Evolutionary conservation across 2,329 filamentous ascomycete species (phyloP).

Genomic region (Pseudogymnoascus sp.): DNA sequence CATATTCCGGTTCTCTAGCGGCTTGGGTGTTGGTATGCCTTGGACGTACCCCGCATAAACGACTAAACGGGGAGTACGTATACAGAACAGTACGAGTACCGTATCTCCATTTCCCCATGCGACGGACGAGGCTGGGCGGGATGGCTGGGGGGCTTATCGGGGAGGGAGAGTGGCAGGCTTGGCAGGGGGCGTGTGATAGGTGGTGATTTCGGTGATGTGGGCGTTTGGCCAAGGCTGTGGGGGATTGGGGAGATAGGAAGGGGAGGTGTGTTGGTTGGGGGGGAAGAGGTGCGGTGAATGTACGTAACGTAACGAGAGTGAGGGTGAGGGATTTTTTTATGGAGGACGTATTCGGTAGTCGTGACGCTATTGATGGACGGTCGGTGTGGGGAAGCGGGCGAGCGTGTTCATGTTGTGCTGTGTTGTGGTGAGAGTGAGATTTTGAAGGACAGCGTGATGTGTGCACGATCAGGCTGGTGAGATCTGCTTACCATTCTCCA

Average conservation of each 20-base stretch:
- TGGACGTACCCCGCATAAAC: neutral
- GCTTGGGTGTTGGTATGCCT: neutral
- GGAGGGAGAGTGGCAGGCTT: neutral
- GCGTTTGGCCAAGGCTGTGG: neutral
- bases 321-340: neutral
- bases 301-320: too few species aligned
- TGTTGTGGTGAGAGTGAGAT: neutral
- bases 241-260: neutral
- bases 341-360: neutral
- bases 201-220: neutral
- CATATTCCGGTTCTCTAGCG: too few species aligned
- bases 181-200: neutral
- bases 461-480: neutral
- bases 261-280: neutral
- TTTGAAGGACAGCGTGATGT: neutral
- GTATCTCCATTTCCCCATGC: neutral
- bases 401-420: neutral
- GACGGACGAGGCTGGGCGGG: neutral
- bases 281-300: neutral
- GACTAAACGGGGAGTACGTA: too few species aligned
- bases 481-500: neutral
- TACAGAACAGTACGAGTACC: too few species aligned
- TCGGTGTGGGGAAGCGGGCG: neutral
- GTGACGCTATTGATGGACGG: neutral
- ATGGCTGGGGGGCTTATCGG: neutral